Conservation (phyloP, 1,284 basidiomycete genomes). For the Phenoliferia sp. region DNA sequence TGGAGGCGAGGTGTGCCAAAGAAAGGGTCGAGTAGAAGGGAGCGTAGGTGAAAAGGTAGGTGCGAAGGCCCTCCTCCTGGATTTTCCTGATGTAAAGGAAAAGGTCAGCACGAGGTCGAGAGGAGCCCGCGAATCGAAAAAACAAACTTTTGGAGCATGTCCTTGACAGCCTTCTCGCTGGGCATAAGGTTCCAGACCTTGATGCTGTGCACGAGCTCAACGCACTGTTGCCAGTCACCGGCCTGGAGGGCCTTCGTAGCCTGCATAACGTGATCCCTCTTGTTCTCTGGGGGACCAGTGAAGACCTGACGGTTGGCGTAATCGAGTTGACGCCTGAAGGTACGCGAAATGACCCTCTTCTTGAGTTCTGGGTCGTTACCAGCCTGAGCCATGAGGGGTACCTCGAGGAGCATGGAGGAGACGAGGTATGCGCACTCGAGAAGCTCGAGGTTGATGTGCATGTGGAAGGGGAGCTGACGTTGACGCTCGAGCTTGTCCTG, state of each 20-base stretch:
- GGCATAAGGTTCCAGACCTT: conserved; percentile 98
- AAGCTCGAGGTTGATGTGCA: conserved; percentile 99
- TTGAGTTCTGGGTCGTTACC: conserved; percentile 82
- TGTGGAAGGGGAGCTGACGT: conserved; percentile 95
- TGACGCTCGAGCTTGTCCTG: conserved; percentile 96
- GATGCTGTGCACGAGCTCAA: conserved; percentile 88
- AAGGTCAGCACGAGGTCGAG: not conserved
- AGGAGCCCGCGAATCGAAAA: conserved; percentile 6
- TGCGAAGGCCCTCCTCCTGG: conserved; percentile 94
- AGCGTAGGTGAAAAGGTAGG: conserved; percentile 98
- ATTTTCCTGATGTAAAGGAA: conserved; percentile 80
- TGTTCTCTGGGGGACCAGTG: conserved; percentile 97
- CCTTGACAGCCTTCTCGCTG: conserved; percentile 77
- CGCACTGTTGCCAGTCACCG: conserved; percentile 94
- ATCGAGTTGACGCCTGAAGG: conserved; percentile 91
- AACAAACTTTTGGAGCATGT: conserved; percentile 83
- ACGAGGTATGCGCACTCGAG: conserved; percentile 96
- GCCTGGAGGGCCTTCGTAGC: conserved; percentile 93
- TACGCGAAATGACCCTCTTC: conserved; percentile 80
- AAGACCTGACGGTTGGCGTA: conserved; percentile 97
- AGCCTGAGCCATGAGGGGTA: conserved; percentile 88
- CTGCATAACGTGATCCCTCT: conserved; percentile 98
- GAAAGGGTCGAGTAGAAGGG: conserved; percentile 90
- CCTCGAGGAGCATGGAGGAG: conserved; percentile 97
- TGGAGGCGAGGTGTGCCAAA: conserved; percentile 75